Evolutionary conservation across 2,329 filamentous ascomycete genomes (phyloP).

Genomic region (Fusarium guadeloupense): DNA sequence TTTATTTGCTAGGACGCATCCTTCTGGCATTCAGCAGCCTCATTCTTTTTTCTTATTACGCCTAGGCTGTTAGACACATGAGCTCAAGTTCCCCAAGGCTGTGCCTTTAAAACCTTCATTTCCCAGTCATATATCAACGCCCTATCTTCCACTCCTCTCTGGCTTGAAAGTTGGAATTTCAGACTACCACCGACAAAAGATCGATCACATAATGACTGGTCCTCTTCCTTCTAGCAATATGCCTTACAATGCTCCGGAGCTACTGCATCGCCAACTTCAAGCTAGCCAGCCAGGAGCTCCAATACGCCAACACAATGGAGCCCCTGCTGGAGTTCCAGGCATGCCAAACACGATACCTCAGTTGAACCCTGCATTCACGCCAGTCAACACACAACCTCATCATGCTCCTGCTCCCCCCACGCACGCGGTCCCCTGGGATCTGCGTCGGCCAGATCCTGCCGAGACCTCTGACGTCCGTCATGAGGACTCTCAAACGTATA

Average conservation of each 20-base stretch:
- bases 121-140: slow-evolving; percentile 26
- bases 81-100: background rate
- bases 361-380: slow-evolving; percentile 4
- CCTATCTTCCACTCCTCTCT: slow-evolving; percentile 11
- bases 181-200: slow-evolving; percentile 8
- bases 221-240: slow-evolving; percentile 11
- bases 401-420: slow-evolving; percentile 26
- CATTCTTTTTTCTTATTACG: slow-evolving; percentile 27
- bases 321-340: slow-evolving; percentile 9
- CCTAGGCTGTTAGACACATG: background rate
- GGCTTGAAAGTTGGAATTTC: slow-evolving; percentile 1
- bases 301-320: slow-evolving; percentile 3
- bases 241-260: slow-evolving; percentile 10
- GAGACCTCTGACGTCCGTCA: slow-evolving; percentile 50
- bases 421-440: slow-evolving; percentile 22
- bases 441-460: slow-evolving; percentile 25
- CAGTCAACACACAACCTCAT: slow-evolving; percentile 2
- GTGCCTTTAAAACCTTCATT: background rate
- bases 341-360: background rate
- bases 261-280: slow-evolving; percentile 13
- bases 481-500: slow-evolving; percentile 51
- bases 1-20: slow-evolving; percentile 22
- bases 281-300: background rate
- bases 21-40: slow-evolving; percentile 32
- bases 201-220: slow-evolving; percentile 22